These are phyloP conservation scores for Schizophyllum amplum DNA, from an alignment of 1,284 basidiomycete species.

Conservation along the genomic window DNA sequence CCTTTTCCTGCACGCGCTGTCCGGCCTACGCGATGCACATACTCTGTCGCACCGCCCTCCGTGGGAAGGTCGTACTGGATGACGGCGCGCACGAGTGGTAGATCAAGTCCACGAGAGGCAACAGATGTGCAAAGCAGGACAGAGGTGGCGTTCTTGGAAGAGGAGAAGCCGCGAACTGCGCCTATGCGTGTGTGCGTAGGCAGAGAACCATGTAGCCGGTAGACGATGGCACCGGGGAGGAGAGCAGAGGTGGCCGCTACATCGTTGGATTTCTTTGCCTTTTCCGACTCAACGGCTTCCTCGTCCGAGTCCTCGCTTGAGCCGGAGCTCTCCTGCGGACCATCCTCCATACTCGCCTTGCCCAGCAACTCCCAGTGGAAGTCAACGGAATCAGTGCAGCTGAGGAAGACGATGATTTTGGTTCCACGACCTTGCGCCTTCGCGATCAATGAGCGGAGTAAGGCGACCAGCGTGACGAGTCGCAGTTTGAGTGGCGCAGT, in stretches of 20 bases:
- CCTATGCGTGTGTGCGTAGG: constrained; percentile 76
- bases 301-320: constrained; percentile 77
- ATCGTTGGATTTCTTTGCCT: constrained; percentile 22
- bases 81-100: constrained; percentile 91
- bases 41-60: constrained; percentile 94
- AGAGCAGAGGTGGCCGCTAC: constrained; percentile 51
- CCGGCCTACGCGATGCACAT: constrained; percentile 93
- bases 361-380: constrained; percentile 93
- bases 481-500: constrained; percentile 91
- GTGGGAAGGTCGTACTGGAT: constrained; percentile 97
- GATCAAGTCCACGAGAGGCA: constrained; percentile 94
- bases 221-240: constrained; percentile 77
- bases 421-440: constrained; percentile 45
- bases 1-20: constrained; percentile 93
- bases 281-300: constrained; percentile 41
- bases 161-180: constrained; percentile 78
- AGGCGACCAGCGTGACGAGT: constrained; percentile 83
- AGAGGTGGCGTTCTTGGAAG: constrained; percentile 21
- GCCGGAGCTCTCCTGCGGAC: constrained; percentile 20
- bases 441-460: constrained; percentile 71
- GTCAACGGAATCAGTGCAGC: constrained; percentile 96
- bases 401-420: constrained; percentile 91
- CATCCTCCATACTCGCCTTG: constrained; percentile 62
- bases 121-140: constrained; percentile 95
- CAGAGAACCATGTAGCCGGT: constrained; percentile 92